phyloP scores from a whole-genome alignment of 805 yeast genomes.

The Ogataea ramenticola region DNA sequence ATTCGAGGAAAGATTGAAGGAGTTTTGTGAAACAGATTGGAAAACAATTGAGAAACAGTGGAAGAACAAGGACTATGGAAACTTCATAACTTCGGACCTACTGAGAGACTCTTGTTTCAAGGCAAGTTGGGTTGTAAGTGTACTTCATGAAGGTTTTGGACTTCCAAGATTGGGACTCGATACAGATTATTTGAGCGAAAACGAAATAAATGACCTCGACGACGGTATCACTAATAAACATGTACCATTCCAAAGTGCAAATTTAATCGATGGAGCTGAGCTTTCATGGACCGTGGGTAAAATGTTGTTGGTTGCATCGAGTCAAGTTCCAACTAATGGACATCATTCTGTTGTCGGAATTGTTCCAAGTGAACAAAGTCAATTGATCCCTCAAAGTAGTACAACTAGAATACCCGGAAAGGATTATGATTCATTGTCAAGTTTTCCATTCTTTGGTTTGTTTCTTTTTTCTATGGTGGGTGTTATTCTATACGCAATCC shows the following conservation, averaged over 20 bases:
- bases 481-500: conserved; percentile 5
- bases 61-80: conserved; percentile 47
- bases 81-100: conserved; percentile 46
- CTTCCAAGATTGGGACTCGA: conserved; percentile 68
- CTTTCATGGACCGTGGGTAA: conserved; percentile 94
- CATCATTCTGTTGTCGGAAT: conserved; percentile 26
- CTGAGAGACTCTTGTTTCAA: conserved; percentile 83
- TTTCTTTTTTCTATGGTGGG: conserved; percentile 11
- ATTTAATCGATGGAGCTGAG: conserved; percentile 74
- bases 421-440: not conserved
- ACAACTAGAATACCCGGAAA: not conserved
- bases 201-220: conserved; percentile 16
- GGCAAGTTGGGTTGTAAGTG: conserved; percentile 87
- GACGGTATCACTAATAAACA: conserved; percentile 22
- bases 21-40: conserved; percentile 80
- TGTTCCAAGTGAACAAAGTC: conserved; percentile 27
- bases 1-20: conserved; percentile 58
- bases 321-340: conserved; percentile 38
- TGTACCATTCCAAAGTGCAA: conserved; percentile 77
- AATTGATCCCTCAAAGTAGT: conserved; percentile 1
- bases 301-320: conserved; percentile 74
- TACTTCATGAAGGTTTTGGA: conserved; percentile 88
- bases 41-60: conserved; percentile 37
- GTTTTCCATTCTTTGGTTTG: conserved; percentile 5
- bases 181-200: conserved; percentile 18